phyloP scores from a whole-genome alignment of 2,329 filamentous ascomycete species.

The Arthrobotrys pseudoclavata region DNA sequence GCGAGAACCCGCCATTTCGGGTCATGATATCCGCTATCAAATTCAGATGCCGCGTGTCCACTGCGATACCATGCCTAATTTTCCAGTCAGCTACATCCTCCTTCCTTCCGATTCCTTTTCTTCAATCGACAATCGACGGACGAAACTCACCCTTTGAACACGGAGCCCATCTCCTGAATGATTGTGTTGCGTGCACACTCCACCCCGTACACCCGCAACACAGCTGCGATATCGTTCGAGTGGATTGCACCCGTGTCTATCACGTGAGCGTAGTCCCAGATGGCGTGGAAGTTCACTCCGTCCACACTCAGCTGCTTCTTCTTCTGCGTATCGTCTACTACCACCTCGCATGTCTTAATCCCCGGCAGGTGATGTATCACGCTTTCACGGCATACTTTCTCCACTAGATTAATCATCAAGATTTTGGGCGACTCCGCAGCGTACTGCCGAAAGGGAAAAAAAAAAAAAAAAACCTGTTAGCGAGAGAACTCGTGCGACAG shows the following conservation, averaged over 20 bases:
- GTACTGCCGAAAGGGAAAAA: conserved; percentile 70
- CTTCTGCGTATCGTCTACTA: conserved; percentile 65
- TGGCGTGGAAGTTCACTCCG: conserved; percentile 88
- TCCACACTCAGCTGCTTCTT: conserved; percentile 71
- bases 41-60: conserved; percentile 92
- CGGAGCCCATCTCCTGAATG: conserved; percentile 83
- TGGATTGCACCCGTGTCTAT: conserved; percentile 87
- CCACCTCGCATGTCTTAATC: conserved; percentile 71
- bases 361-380: conserved; percentile 88
- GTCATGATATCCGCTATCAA: conserved; percentile 99
- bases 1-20: conserved; percentile 86
- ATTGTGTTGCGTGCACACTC: conserved; percentile 92
- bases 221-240: conserved; percentile 92
- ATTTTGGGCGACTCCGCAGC: conserved; percentile 85
- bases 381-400: conserved; percentile 81
- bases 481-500: conserved; percentile 10
- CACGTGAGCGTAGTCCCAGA: conserved; percentile 84
- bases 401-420: conserved; percentile 90
- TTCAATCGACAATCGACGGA: neutral
- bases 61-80: conserved; percentile 83
- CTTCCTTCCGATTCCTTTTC: conserved; percentile 20
- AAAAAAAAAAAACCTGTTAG: neutral
- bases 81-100: conserved; percentile 6
- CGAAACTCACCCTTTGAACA: conserved; percentile 75
- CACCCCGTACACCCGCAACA: conserved; percentile 88